phyloP scores from a whole-genome alignment of 768 basidiomycete genomes.

The Naganishia antarctica region DNA sequence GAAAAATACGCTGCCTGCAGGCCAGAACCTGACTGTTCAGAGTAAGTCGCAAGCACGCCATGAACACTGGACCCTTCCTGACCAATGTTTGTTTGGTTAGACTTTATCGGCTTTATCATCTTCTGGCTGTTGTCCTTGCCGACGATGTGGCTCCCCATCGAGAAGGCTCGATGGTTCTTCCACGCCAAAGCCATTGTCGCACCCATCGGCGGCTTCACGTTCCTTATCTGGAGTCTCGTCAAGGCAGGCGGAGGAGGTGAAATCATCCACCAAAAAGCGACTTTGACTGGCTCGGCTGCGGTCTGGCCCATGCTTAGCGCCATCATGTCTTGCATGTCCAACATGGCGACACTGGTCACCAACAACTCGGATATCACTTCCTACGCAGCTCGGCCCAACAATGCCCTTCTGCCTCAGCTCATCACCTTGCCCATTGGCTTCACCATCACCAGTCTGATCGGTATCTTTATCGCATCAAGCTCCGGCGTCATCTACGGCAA shows the following conservation, averaged over 20 bases:
- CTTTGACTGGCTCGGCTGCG: constrained; percentile 62
- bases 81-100: too few species aligned
- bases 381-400: constrained; percentile 31
- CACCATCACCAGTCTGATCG: constrained; percentile 69
- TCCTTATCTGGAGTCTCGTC: constrained; percentile 64
- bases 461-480: constrained; percentile 75
- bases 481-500: constrained; percentile 70
- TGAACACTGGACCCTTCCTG: constrained; percentile 59
- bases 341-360: constrained; percentile 67
- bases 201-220: constrained; percentile 43
- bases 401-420: constrained; percentile 40
- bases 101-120: constrained; percentile 63
- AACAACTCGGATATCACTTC: constrained; percentile 36
- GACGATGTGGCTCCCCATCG: constrained; percentile 75
- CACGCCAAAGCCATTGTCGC: constrained; percentile 66
- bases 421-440: constrained; percentile 68
- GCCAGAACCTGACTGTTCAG: constrained; percentile 53
- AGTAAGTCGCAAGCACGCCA: too few species aligned
- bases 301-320: constrained; percentile 71
- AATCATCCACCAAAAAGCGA: constrained; percentile 63
- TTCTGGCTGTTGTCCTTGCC: constrained; percentile 79
- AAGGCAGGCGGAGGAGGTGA: constrained; percentile 74
- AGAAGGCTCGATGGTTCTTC: constrained; percentile 68
- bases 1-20: constrained; percentile 63
- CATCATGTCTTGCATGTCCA: constrained; percentile 65